Base-by-base conservation (phyloP, 2,329 filamentous ascomycete species). In the Plenodomus biglobosus region DNA sequence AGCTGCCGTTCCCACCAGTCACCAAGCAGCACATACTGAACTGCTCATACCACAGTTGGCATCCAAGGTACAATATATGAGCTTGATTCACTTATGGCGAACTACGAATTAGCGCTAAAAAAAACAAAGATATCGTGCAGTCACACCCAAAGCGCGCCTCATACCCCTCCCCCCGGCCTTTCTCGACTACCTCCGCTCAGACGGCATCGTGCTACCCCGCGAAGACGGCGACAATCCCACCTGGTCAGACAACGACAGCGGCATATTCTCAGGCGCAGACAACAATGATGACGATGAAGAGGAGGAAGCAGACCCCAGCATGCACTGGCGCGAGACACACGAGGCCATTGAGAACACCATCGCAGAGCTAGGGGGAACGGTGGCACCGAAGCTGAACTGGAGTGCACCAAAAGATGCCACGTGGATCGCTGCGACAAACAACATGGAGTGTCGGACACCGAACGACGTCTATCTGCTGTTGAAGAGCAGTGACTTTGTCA, bases 381-480 rank as follows among this genome's bases (percentile, higher is more conserved):
- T 96, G 8, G 86, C 88, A 1, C 94, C 94, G 0, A 99, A 99
- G 73, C 77, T 99, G 39, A 97, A 97, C 76, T 99, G 94, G 94
- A 96, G 92, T 5, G 86, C 91, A 3, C 94, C 94, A 3, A 96
- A 96, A 71, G 94, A 99, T 68, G 94, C 94, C 8, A 90, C 88
- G 18, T 96, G 91, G 87, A 96, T 99, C 72, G 73, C 85, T 73
- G 74, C 82, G 69, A 92, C 80, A 73, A 99, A 99, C 72, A 95
- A 89, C 39, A 87, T 96, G 75, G 90, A 95, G 71, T 99, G 94
- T 73, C 85, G 85, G 3, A 85, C 84, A 0, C 84, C 94, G 2
- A 95, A 94, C 69, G 94, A 99, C 65, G 84, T 99, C 38, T 99
- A 97, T 67, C 80, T 97, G 15, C 81, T 99, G 1, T 80, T 99